Percentiles rank a stretch among this genome's conserved stretches.
Conservation (phyloP, 768 basidiomycete species). For the Rhodotorula babjevae region DNA sequence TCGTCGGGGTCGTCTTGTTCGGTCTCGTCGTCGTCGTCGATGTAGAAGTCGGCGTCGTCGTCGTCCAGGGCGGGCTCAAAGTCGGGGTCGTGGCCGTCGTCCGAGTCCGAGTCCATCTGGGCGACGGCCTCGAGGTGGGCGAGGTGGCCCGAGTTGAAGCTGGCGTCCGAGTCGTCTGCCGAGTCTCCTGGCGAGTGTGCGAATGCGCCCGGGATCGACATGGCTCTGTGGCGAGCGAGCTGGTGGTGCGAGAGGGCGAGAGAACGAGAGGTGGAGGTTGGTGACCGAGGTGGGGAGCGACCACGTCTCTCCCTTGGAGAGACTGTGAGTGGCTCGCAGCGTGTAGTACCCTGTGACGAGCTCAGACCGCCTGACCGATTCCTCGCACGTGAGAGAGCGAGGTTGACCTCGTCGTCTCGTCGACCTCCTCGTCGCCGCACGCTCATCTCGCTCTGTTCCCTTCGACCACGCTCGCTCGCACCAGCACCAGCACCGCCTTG, state of each 20-base stretch:
- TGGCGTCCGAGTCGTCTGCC: neutral
- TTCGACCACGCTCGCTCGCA: too few species aligned
- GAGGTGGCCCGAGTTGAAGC: neutral
- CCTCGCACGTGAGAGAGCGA: too few species aligned
- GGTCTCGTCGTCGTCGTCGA: constrained; percentile 17
- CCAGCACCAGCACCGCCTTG: too few species aligned
- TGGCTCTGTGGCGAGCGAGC: neutral
- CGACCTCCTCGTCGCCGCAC: too few species aligned
- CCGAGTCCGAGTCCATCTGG: neutral
- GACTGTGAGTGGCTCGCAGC: neutral
- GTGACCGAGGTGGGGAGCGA: neutral
- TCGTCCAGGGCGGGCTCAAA: neutral
- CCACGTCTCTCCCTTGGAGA: neutral
- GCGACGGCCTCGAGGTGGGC: neutral
- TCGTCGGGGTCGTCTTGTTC: neutral
- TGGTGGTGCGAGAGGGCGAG: neutral
- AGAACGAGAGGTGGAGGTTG: too few species aligned
- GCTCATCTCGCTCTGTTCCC: too few species aligned
- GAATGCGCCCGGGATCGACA: constrained; percentile 14
- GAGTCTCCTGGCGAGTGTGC: neutral
- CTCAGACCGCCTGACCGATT: too few species aligned
- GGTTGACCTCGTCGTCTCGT: too few species aligned
- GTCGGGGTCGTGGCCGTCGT: constrained; percentile 19
- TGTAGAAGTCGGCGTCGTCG: neutral
- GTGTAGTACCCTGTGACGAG: neutral